Base-by-base conservation (phyloP, 2,329 filamentous ascomycete species). In the Colletotrichum abscissum region DNA sequence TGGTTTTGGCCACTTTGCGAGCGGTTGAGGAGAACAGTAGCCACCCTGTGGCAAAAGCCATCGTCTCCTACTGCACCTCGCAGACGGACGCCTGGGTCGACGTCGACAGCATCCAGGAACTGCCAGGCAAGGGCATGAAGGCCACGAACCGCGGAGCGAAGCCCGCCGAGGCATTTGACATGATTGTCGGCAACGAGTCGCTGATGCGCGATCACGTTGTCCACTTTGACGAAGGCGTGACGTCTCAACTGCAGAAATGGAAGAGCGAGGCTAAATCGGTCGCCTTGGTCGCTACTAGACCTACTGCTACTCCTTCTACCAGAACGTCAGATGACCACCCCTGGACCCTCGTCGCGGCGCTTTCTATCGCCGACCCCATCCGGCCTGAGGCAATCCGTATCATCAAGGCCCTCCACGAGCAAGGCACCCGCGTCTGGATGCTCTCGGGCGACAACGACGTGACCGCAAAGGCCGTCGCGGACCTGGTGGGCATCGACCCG, bases 391-490 rank as follows among this genome's bases (percentile, higher is more conserved):
- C 95, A 0, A 82, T 84, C 1, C 79, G 84, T 8, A 91, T 96
- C 22, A 88, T 97, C 71, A 81, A 84, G 7, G 87, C 91, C 1
- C 89, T 98, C 0, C 88, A 90, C 56, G 82, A 87, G 5, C 89
- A 89, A 19, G 91, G 92, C 24, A 92, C 93, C 59, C 89, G 92
- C 38, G 93, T 97, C 4, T 98, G 93, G 91, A 97, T 98, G 94
- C 91, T 98, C 49, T 97, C 95, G 0, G 95, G 95, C 35, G 95
- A 98, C 84, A 98, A 98, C 79, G 85, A 87, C n/a, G 91, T 86
- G n/a, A 98, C 95, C 0, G 95, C 95, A 2, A 86, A 88, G 24
- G 94, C 95, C 0, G 94, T 98, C 3, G 95, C 93, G 1, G 84
- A 87, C 2, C 90, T 90, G 78, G 87, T 98, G 22, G 94, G 94